Evolutionary conservation across 805 yeast genomes (phyloP), one percentile per base, ranked within the genome.

Genomic region (Suhomyces xylopsoci): DNA sequence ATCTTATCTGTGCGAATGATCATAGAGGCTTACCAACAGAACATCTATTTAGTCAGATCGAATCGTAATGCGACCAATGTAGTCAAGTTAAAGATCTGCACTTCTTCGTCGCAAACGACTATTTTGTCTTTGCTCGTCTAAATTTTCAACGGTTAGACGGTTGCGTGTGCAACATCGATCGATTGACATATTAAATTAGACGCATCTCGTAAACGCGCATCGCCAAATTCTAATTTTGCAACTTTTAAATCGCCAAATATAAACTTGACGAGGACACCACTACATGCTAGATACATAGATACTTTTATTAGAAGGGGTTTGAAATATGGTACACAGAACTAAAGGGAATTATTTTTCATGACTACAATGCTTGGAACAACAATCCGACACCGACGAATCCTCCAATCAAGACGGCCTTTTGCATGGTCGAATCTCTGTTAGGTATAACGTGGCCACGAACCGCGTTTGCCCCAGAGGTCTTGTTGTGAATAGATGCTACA

Each of bases 391-490:
- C 68, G 24, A 63, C n/a, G 51, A 54, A 19, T 45, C 51, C 52
- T 7, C 57, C 51, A n/a, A 63, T 48, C 15, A 60, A 50, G 15
- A 60, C 30, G 5, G 60, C 50, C 34, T 59, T 62, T 45, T 60
- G 61, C 43, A 52, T 46, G 3, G 59, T 51, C 32, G 46, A 51
- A 45, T 62, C 61, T 43, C 55, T 58, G 41, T 57, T 59, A 2
- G 42, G 45, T 3, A 50, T 47, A 25, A 54, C 38, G 9, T 49
- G 32, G 45, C 52, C 51, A n/a, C 48, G 41, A 25, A 55, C 40
- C 45, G 61, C 53, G 40, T 46, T 54, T 5, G 67, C 67, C 12
- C 52, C 50, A 10, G 64, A 58, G 7, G 54, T 58, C 50, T 63
- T 63, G 9, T 55, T 51, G 17, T 50, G 50, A 8, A 60, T 46